phyloP scores from a whole-genome alignment of 1,284 basidiomycete species.

The Peniophora sp. region DNA sequence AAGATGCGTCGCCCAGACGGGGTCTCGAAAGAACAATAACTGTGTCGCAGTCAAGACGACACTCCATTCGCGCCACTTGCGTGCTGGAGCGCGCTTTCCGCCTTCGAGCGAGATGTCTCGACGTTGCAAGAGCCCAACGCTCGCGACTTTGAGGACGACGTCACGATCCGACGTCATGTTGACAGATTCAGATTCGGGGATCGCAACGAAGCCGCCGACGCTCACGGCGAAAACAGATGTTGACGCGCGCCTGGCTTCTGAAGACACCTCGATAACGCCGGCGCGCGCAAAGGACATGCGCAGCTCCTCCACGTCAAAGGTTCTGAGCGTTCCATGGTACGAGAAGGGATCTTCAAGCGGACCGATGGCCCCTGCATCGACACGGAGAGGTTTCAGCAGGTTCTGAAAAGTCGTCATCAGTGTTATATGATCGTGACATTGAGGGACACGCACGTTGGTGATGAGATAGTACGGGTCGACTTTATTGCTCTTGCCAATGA shows the following conservation, averaged over 20 bases:
- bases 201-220: constrained; percentile 23
- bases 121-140: constrained; percentile 75
- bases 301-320: constrained; percentile 66
- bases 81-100: constrained; percentile 65
- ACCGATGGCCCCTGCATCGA: constrained; percentile 63
- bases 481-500: constrained; percentile 54
- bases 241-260: constrained; percentile 31
- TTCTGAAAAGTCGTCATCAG: constrained; percentile 33
- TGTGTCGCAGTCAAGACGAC: constrained; percentile 88
- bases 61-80: constrained; percentile 88
- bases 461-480: constrained; percentile 93
- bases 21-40: constrained; percentile 87
- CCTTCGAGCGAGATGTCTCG: constrained; percentile 79
- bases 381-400: constrained; percentile 65
- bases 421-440: background rate
- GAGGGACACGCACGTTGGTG: constrained; percentile 46
- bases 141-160: constrained; percentile 68
- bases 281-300: constrained; percentile 68
- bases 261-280: constrained; percentile 48
- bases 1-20: constrained; percentile 56
- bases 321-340: constrained; percentile 62
- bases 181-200: constrained; percentile 10
- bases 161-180: constrained; percentile 19
- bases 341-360: constrained; percentile 68
- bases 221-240: constrained; percentile 43